phyloP scores from a whole-genome alignment of 2,329 filamentous ascomycete species.

The Fusarium nanum region DNA sequence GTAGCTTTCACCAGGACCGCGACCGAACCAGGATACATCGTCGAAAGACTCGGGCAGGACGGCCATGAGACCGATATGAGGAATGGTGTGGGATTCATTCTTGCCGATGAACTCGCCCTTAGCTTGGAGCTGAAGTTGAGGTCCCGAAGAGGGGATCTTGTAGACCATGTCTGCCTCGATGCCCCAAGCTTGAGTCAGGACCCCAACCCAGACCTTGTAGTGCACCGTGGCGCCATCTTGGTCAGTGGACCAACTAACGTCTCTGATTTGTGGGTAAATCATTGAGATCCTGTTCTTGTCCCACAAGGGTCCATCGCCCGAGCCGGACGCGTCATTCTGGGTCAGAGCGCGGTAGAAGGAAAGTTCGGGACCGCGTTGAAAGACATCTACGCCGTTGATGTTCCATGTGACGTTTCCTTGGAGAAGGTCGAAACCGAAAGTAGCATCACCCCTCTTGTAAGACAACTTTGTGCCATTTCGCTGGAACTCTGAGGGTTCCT shows the following conservation, averaged over 20 bases:
- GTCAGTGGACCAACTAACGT: neutral
- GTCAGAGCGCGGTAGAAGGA: slow-evolving; percentile 16
- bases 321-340: slow-evolving; percentile 10
- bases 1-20: slow-evolving; percentile 24
- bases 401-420: slow-evolving; percentile 17
- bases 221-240: neutral
- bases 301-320: slow-evolving; percentile 15
- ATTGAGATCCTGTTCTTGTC: neutral
- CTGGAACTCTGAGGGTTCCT: neutral
- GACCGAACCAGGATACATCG: slow-evolving; percentile 19
- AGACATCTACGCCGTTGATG: neutral
- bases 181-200: slow-evolving; percentile 16
- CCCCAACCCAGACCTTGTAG: slow-evolving; percentile 25
- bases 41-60: neutral
- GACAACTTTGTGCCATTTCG: neutral
- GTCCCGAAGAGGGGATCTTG: neutral
- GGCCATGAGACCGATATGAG: slow-evolving; percentile 15
- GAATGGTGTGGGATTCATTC: slow-evolving; percentile 9
- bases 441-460: neutral
- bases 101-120: neutral
- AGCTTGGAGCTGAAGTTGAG: neutral
- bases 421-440: neutral
- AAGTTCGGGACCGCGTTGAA: slow-evolving; percentile 11
- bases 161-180: slow-evolving; percentile 21
- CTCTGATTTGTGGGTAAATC: slow-evolving; percentile 9